phyloP scores from a whole-genome alignment of 148 eudicot genomes.

The Polygonum maritimum region DNA sequence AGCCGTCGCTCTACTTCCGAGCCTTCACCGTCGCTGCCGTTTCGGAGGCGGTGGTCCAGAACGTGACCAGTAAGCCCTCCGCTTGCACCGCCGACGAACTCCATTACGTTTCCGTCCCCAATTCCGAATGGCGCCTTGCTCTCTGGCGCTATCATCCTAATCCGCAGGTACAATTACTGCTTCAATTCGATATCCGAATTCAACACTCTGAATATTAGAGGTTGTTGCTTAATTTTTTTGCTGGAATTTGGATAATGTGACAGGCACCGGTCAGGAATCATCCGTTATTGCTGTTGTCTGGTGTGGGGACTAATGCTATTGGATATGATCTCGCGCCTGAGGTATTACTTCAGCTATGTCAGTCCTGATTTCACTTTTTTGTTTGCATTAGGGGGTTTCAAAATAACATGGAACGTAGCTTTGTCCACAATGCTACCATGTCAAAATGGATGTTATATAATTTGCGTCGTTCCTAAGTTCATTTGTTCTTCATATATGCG shows the following conservation, averaged over 20 bases:
- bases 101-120: slow-evolving; percentile 54
- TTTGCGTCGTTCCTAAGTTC: not conserved
- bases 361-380: not conserved
- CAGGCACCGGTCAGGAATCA: slow-evolving; percentile 74
- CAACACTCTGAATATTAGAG: not conserved
- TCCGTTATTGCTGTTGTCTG: slow-evolving; percentile 80
- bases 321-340: slow-evolving; percentile 94
- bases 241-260: slow-evolving; percentile 2
- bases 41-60: not conserved
- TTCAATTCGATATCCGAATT: not conserved
- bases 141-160: slow-evolving; percentile 82
- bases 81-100: slow-evolving; percentile 84
- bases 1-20: not conserved
- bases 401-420: not conserved
- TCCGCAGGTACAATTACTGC: slow-evolving; percentile 40
- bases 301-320: slow-evolving; percentile 94
- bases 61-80: slow-evolving; percentile 42
- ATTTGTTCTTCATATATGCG: not conserved
- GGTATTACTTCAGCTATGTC: slow-evolving; percentile 26
- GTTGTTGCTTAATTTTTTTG: not conserved
- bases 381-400: not conserved
- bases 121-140: slow-evolving; percentile 60
- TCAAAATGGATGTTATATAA: not conserved
- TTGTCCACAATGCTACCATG: not conserved
- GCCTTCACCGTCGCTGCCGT: not conserved